Conservation (phyloP, 163 green algal genomes). For the Volvox carteri region DNA sequence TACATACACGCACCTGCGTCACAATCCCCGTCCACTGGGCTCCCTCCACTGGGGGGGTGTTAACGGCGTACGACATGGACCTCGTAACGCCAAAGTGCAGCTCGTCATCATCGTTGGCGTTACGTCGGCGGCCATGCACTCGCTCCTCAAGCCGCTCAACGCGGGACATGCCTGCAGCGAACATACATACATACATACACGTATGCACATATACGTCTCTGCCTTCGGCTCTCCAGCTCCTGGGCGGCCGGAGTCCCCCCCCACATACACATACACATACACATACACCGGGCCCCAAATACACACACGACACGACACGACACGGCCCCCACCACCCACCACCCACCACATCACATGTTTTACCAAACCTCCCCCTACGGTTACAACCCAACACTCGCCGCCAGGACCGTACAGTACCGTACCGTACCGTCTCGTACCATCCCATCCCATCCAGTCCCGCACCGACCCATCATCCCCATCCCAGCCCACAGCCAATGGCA, state of each 20-base stretch:
- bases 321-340: not conserved
- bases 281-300: no score
- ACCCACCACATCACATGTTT: not conserved
- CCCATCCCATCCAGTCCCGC: no score
- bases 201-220: no score
- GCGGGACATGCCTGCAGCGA: conserved; percentile 83
- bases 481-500: no score
- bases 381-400: no score
- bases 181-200: not conserved
- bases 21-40: conserved; percentile 99
- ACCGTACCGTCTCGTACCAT: no score
- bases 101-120: conserved; percentile 75
- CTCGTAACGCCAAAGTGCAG: conserved; percentile 90
- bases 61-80: conserved; percentile 84
- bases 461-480: no score
- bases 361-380: no score
- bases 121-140: conserved; percentile 84
- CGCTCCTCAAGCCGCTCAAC: conserved; percentile 86
- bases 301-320: no score
- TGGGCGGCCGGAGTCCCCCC: not conserved
- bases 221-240: not conserved
- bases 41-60: conserved; percentile 77
- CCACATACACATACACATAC: not conserved
- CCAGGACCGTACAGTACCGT: no score
- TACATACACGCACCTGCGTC: conserved; percentile 77